Base-by-base conservation (phyloP, 176 grass and related monocot species). In the Hordeum vulgare region DNA sequence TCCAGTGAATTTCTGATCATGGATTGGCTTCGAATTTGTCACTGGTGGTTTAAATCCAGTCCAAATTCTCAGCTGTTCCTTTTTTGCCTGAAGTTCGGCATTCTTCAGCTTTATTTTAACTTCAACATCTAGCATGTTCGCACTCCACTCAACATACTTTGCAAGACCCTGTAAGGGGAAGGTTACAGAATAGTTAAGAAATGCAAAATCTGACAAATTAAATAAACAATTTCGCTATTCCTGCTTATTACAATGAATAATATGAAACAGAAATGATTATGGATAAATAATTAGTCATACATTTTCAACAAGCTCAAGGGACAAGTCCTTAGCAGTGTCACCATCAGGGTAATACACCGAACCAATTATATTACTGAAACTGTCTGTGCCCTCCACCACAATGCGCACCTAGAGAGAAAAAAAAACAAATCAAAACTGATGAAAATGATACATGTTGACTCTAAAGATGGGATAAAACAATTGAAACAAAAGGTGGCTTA, bases 131-230 rank as follows among this genome's bases (percentile, higher is more conserved):
- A 99, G 89, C 96, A 99, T 96, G 56, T 90, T 96, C 20, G 91
- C 96, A 87, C 96, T 99, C 96, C 96, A 99, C 56, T 99, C 96
- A 3, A 99, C 96, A 90, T 90, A 96, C 66, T 99, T 99, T 66
- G 96, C 96, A 83, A 94, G 86, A 74, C 96, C 96, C 96, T 99
- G 78, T 61, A 76, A 26, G 63, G 79, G 36, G 61, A 60, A 82
- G 59, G 75, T 53, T 76, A 44, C 15, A 83, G 61, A 69, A 76
- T 34, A 78, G 37, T 56, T 68, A 56, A 4, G 27, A 25, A 59
- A 66, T 72, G 57, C 60, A 86, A 35, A 40, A 13, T 74, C 29
- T 20, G 21, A 88, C 8, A 65, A 41, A 76, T 74, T 12, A 86
- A 81, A 25, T 33, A 45, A 85, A 74, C 62, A 26, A 42, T 40